A percentile compares a stretch with the other conserved stretches of the same genome.
Evolutionary conservation across 768 basidiomycete genomes (phyloP).

Genomic region (Collybia nuda): DNA sequence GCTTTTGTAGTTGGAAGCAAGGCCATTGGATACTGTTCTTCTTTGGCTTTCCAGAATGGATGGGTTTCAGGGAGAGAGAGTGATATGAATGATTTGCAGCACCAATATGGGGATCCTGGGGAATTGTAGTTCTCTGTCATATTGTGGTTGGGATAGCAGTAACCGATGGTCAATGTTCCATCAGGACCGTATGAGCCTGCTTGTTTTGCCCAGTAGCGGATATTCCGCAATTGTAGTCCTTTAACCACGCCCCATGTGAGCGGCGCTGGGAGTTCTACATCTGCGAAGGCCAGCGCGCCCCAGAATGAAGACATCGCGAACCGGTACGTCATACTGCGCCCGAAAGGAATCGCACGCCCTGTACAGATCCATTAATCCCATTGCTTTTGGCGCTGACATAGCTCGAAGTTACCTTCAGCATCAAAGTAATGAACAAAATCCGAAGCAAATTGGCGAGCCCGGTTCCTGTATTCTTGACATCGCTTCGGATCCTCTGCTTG

Average conservation of each 20-base stretch:
- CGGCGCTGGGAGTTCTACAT: slow-evolving; percentile 66
- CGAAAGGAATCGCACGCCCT: slow-evolving; percentile 78
- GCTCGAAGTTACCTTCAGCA: slow-evolving; percentile 49
- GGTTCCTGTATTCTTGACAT: slow-evolving; percentile 62
- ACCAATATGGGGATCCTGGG: slow-evolving; percentile 79
- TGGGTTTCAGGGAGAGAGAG: slow-evolving; percentile 64
- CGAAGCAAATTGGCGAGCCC: slow-evolving; percentile 60
- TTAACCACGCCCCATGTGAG: slow-evolving; percentile 76
- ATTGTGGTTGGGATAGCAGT: slow-evolving; percentile 68
- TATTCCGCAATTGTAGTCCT: slow-evolving; percentile 69
- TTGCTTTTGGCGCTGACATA: not conserved
- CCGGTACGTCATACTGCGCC: slow-evolving; percentile 73
- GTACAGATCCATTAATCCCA: not conserved
- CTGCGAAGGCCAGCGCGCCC: slow-evolving; percentile 72
- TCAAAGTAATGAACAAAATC: slow-evolving; percentile 81
- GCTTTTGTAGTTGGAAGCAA: slow-evolving; percentile 47
- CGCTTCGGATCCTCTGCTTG: slow-evolving; percentile 61
- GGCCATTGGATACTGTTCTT: slow-evolving; percentile 60
- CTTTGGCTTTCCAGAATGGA: slow-evolving; percentile 71
- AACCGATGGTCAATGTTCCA: slow-evolving; percentile 73
- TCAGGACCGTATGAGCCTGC: slow-evolving; percentile 61
- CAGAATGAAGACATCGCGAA: slow-evolving; percentile 85
- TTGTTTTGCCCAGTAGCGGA: slow-evolving; percentile 70
- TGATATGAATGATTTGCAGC: slow-evolving; percentile 73
- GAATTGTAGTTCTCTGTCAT: slow-evolving; percentile 83